Evolutionary conservation across 768 basidiomycete species (phyloP), one percentile per base, ranked within the genome.

Genomic region (Panellus pusillus): DNA sequence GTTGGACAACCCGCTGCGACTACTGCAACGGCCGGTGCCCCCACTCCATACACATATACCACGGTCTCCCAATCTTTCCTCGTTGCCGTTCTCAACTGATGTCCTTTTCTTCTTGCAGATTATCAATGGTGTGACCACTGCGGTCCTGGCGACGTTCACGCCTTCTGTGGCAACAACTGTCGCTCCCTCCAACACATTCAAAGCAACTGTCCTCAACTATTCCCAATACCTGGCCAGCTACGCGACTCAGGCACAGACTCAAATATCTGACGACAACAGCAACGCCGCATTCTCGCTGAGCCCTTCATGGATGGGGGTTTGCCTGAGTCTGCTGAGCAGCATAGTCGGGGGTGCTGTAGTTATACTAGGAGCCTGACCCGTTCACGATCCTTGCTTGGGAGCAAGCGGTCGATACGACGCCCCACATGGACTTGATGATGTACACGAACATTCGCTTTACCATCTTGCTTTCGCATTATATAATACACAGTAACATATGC

Each of bases 41-140:
- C 45, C 20, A 61, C 59, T 0, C 59, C 59, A 14, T 61, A 35
- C 18, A 61, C 59, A n/a, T 60, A 53, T 38, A 58, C 54, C 14
- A 56, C 54, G 18, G 52, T 51, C n/a, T 24, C 3, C 6, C 24
- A 35, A 2, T 35, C 14, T 19, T 8, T 47, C 46, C 35, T 15
- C 2, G 37, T 18, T 14, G 14, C 3, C 37, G 40, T 41, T 41
- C 13, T 24, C 3, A 3, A 41, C 37, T 24, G 40, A 8, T 8
- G 8, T 27, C 27, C 19, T 28, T 45, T 9, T 24, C n/a, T 14
- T 13, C 19, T n/a, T 19, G 14, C n/a, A 24, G 27, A 18, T 57
- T 17, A 52, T 47, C 20, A 11, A 8, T 1, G 59, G 59, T 9
- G 20, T 20, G 1, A 61, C 55, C 0, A 47, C 13, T 4, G n/a